Percentiles rank a stretch among this genome's conserved stretches.
phyloP scores from a whole-genome alignment of 768 basidiomycete genomes.

The Tricholoma sp. region DNA sequence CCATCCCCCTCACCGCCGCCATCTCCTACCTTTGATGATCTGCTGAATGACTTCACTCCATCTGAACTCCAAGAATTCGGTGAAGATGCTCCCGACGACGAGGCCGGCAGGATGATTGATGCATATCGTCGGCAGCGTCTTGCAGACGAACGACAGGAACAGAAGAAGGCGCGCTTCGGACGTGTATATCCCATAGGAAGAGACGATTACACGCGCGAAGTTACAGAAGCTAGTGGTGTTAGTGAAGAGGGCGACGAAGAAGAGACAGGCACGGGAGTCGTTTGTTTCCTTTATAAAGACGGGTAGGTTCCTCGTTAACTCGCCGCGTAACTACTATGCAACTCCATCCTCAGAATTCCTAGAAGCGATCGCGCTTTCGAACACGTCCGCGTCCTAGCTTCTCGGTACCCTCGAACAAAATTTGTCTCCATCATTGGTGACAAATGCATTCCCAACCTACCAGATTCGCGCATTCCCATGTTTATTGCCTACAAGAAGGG shows the following conservation, averaged over 20 bases:
- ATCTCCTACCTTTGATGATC: slow-evolving; percentile 63
- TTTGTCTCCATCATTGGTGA: slow-evolving; percentile 94
- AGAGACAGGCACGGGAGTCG: slow-evolving; percentile 81
- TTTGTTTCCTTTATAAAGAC: slow-evolving; percentile 94
- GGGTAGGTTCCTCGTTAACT: slow-evolving; percentile 49
- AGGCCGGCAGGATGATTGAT: slow-evolving; percentile 68
- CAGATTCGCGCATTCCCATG: slow-evolving; percentile 87
- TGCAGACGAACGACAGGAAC: slow-evolving; percentile 52
- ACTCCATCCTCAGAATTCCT: slow-evolving; percentile 49
- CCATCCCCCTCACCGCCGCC: slow-evolving; percentile 79
- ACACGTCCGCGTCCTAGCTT: slow-evolving; percentile 68
- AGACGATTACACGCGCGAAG: slow-evolving; percentile 92
- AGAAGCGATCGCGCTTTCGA: slow-evolving; percentile 71
- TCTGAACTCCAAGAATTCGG: slow-evolving; percentile 62
- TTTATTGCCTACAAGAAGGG: slow-evolving; percentile 90
- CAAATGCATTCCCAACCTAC: slow-evolving; percentile 95
- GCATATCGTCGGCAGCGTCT: slow-evolving; percentile 60
- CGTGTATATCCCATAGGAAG: slow-evolving; percentile 82
- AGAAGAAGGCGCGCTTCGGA: slow-evolving; percentile 70
- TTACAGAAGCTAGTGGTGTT: slow-evolving; percentile 85
- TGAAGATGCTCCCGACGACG: slow-evolving; percentile 73
- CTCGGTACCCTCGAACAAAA: slow-evolving; percentile 86
- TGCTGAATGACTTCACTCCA: slow-evolving; percentile 58
- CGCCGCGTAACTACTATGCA: not conserved
- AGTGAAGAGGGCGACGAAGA: slow-evolving; percentile 61